Percentiles rank a stretch among this genome's conserved stretches.
Evolutionary conservation across 2,329 filamentous ascomycete species (phyloP).

Genomic region (Zasmidium citrigriseum): DNA sequence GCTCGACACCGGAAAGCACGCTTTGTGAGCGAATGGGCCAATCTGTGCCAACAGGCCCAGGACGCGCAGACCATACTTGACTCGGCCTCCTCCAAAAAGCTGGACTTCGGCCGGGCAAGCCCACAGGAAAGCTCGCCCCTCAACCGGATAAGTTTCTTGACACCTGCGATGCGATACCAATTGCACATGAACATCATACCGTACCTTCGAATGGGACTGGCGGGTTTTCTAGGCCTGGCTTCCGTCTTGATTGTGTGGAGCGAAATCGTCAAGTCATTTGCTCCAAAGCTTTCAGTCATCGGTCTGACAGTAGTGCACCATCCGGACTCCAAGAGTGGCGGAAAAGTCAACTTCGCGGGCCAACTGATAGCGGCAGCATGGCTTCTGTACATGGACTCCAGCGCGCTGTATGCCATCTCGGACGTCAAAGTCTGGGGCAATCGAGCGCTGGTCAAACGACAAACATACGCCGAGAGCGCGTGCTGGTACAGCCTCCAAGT

Average conservation of each 20-base stretch:
- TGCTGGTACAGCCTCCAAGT: conserved; percentile 96
- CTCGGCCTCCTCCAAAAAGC: conserved; percentile 74
- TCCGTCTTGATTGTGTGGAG: conserved; percentile 90
- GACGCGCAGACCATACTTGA: conserved; percentile 81
- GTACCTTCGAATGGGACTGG: conserved; percentile 63
- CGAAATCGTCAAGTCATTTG: conserved; percentile 82
- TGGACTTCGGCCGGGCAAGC: conserved; percentile 66
- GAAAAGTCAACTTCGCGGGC: conserved; percentile 80
- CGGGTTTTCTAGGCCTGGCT: conserved; percentile 69
- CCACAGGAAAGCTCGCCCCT: conserved; percentile 39
- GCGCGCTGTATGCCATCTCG: conserved; percentile 81
- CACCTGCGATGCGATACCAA: conserved; percentile 79
- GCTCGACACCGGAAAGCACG: conserved; percentile 81
- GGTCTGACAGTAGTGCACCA: conserved; percentile 72
- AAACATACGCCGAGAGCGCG: conserved; percentile 89
- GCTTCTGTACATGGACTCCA: conserved; percentile 95
- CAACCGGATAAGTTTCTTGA: conserved; percentile 64
- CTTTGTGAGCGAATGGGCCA: conserved; percentile 84
- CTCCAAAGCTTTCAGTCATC: conserved; percentile 73
- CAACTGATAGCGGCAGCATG: conserved; percentile 82
- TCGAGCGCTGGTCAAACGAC: conserved; percentile 81
- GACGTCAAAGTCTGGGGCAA: conserved; percentile 98
- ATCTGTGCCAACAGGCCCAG: conserved; percentile 71
- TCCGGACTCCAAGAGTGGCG: conserved; percentile 61
- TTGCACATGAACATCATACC: conserved; percentile 75